phyloP scores from a whole-genome alignment of 2,329 filamentous ascomycete species.

The Nigrospora osmanthi region DNA sequence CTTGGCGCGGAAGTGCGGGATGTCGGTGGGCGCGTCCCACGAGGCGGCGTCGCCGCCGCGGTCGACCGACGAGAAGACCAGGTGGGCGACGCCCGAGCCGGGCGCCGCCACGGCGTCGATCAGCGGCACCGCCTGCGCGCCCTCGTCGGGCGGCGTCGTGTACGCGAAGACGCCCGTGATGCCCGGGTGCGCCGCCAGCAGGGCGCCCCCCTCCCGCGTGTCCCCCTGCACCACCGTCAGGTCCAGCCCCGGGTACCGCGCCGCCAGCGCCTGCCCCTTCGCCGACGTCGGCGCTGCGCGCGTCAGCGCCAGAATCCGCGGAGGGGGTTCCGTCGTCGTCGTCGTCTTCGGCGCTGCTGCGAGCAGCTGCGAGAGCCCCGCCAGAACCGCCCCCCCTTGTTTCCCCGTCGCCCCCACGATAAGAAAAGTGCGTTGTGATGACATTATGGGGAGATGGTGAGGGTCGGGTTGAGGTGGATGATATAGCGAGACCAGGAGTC shows the following conservation, averaged over 20 bases:
- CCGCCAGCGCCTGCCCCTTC: slow-evolving; percentile 19
- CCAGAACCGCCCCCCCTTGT: slow-evolving; percentile 23
- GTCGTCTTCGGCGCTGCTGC: slow-evolving; percentile 7
- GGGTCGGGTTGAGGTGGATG: no score
- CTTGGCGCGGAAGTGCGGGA: slow-evolving; percentile 53
- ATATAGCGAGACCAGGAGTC: no score
- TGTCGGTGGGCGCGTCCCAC: slow-evolving; percentile 38
- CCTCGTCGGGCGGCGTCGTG: slow-evolving; percentile 23
- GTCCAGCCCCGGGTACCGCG: slow-evolving; percentile 12
- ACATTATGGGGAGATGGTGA: no score
- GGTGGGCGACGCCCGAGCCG: slow-evolving; percentile 38
- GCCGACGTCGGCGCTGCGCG: slow-evolving; percentile 13
- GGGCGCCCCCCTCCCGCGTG: slow-evolving; percentile 18
- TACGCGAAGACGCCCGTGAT: slow-evolving; percentile 24
- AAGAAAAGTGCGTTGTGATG: slow-evolving; percentile 15
- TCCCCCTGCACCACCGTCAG: slow-evolving; percentile 26
- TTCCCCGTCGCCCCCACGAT: slow-evolving; percentile 28
- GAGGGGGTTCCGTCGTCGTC: slow-evolving; percentile 9
- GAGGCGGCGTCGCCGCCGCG: slow-evolving; percentile 48
- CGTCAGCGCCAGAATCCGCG: slow-evolving; percentile 24
- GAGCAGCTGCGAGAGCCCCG: slow-evolving; percentile 11
- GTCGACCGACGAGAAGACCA: slow-evolving; percentile 57
- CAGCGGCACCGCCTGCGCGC: slow-evolving; percentile 23
- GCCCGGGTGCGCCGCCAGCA: slow-evolving; percentile 22
- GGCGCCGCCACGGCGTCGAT: slow-evolving; percentile 24